Evolutionary conservation across 805 yeast genomes (phyloP).

Genomic region (Ogataea ganodermae): DNA sequence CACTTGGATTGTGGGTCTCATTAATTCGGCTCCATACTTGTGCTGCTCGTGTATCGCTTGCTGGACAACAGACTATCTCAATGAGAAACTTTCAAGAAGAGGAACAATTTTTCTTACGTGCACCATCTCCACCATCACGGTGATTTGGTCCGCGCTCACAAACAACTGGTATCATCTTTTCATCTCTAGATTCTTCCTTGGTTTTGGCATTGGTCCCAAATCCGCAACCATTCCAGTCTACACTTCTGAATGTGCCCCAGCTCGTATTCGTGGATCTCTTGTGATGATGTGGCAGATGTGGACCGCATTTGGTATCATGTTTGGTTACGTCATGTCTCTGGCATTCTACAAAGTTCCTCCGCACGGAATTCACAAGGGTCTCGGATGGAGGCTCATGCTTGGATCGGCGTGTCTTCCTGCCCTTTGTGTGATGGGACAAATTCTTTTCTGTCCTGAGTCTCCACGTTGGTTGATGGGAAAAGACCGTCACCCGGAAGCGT

Average conservation of each 20-base stretch:
- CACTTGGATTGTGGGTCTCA: slow-evolving; percentile 60
- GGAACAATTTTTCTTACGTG: slow-evolving; percentile 69
- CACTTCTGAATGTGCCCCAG: slow-evolving; percentile 66
- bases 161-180: slow-evolving; percentile 69
- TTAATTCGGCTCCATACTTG: slow-evolving; percentile 71
- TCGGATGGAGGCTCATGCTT: slow-evolving; percentile 72
- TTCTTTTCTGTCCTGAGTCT: slow-evolving; percentile 71
- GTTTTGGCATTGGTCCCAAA: slow-evolving; percentile 72
- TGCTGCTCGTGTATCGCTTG: slow-evolving; percentile 62
- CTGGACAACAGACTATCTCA: slow-evolving; percentile 64
- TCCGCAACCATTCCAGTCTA: slow-evolving; percentile 78
- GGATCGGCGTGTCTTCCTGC: slow-evolving; percentile 73
- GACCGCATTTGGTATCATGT: slow-evolving; percentile 74
- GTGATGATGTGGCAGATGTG: slow-evolving; percentile 77
- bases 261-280: slow-evolving; percentile 62
- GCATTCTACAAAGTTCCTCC: slow-evolving; percentile 60
- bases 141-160: slow-evolving; percentile 69
- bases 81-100: slow-evolving; percentile 60
- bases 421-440: slow-evolving; percentile 55
- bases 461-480: slow-evolving; percentile 81
- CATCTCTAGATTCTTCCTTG: slow-evolving; percentile 64
- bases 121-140: slow-evolving; percentile 56
- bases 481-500: slow-evolving; percentile 61
- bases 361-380: slow-evolving; percentile 48
- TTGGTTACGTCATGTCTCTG: slow-evolving; percentile 66